These are phyloP conservation scores for Atalantia buxifolia DNA, from an alignment of 345 rosid genomes.

Conservation along the genomic window DNA sequence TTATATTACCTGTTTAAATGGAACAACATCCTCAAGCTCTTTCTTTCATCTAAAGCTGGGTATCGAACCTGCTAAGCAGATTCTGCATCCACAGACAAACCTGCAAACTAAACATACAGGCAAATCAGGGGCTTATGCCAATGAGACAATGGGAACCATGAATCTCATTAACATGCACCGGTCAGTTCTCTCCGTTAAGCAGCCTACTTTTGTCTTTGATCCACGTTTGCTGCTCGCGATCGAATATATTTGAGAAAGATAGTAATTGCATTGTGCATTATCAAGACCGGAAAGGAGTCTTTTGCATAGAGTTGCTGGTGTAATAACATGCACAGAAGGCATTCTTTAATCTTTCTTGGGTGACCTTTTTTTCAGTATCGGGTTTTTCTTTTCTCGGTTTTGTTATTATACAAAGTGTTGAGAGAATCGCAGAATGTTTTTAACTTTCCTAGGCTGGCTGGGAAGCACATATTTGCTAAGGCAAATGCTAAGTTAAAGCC, in stretches of 20 bases:
- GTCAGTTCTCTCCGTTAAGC: constrained; percentile 10
- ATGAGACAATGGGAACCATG: constrained; percentile 21
- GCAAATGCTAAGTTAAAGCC: rapidly evolving
- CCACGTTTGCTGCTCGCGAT: neutral
- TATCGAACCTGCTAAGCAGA: neutral
- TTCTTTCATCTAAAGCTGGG: no score
- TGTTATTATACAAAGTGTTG: no score
- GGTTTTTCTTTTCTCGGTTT: neutral
- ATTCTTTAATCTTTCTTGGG: no score
- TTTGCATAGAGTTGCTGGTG: constrained; percentile 1
- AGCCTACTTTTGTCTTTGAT: neutral
- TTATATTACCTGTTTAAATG: constrained; percentile 29
- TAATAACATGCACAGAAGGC: neutral
- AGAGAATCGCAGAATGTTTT: no score
- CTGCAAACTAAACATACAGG: constrained; percentile 6
- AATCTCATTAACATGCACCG: constrained; percentile 2
- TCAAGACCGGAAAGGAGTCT: neutral
- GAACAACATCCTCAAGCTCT: neutral
- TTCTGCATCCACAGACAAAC: neutral
- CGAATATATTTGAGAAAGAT: neutral
- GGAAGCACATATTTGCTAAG: no score
- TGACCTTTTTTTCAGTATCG: neutral
- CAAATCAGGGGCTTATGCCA: neutral
- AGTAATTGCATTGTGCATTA: neutral
- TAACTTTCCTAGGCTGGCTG: no score